Base-by-base conservation (phyloP, 164 flowering plant genomes). In the Piper longum region DNA sequence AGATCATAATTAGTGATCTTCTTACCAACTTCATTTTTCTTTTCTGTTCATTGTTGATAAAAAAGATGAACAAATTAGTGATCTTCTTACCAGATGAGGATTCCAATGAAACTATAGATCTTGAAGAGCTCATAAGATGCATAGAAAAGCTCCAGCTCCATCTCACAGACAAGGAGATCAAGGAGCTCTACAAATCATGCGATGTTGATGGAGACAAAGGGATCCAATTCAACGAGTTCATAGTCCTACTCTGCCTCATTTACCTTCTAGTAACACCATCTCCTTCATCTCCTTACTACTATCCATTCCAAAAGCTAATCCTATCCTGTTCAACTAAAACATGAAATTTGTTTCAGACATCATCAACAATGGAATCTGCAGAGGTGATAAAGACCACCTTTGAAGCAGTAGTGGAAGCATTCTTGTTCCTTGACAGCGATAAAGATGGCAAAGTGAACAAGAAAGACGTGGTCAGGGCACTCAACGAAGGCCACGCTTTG, bases 401-500 rank as follows among this genome's bases (percentile, higher is more conserved):
- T 42, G 80, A 84, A 58, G 72, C 89, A 11, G 76, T 86, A 13
- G 67, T 89, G 41, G 82, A 83, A 73, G 87, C 81, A 64, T 89
- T 89, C 74, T 66, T 83, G 72, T 86, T 85, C 73, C 79, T 89
- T 7, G 96, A 89, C 61, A 85, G 83, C 63, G 82, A 86, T 70
- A 82, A 85, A 2, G 83, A 85, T 62, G 92, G 96, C 16, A 83
- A 79, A 72, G 76, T 89, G 72, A 81, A 82, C 77, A 85, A 79
- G 78, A 76, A 77, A 55, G 96, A 89, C 43, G 59, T 89, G 82
- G 67, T 80, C 61, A 76, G 66, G 71, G 82, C 96, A 42, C 56
- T 86, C 57, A 83, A 83, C 61, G 83, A 79, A 13, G 77, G 75
- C 58, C 73, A 72, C 71, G 79, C 84, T 16, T 48, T 69, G 75